Evolutionary conservation across 2,329 filamentous ascomycete genomes (phyloP).

Genomic region (Colletotrichum camelliae): DNA sequence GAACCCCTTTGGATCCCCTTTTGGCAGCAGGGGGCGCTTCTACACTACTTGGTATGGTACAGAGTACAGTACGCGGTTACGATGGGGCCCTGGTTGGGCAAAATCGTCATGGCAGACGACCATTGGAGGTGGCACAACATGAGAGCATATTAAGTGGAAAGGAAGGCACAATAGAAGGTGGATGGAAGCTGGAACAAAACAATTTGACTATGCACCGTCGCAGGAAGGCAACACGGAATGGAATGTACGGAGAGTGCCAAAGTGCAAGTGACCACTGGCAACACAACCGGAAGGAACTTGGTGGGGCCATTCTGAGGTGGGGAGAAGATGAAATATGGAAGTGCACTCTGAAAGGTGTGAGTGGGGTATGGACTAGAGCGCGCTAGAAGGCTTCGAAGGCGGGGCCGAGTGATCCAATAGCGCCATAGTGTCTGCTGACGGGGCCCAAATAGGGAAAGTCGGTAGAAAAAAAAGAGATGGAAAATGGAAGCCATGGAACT

Average conservation of each 20-base stretch:
- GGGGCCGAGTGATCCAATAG: background rate
- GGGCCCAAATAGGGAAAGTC: background rate
- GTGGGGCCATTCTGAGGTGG: background rate
- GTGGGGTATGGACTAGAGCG: background rate
- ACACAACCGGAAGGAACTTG: background rate
- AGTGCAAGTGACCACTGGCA: background rate
- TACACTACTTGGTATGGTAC: no score
- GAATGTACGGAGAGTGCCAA: background rate
- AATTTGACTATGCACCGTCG: background rate
- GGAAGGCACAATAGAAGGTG: background rate
- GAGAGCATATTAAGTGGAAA: background rate
- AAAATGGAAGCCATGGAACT: constrained; percentile 15
- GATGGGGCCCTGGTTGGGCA: background rate
- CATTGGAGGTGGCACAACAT: background rate
- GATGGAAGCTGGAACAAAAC: background rate
- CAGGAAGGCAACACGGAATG: background rate
- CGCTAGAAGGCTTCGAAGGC: constrained; percentile 18
- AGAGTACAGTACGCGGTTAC: background rate
- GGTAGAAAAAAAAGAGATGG: background rate
- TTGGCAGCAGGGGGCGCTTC: background rate
- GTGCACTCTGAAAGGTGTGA: background rate
- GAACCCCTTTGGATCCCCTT: background rate
- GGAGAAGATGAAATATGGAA: no score
- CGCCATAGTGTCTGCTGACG: background rate
- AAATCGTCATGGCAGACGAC: background rate